Conservation (phyloP, 768 basidiomycete species). For the Cantharellus anzutake region DNA sequence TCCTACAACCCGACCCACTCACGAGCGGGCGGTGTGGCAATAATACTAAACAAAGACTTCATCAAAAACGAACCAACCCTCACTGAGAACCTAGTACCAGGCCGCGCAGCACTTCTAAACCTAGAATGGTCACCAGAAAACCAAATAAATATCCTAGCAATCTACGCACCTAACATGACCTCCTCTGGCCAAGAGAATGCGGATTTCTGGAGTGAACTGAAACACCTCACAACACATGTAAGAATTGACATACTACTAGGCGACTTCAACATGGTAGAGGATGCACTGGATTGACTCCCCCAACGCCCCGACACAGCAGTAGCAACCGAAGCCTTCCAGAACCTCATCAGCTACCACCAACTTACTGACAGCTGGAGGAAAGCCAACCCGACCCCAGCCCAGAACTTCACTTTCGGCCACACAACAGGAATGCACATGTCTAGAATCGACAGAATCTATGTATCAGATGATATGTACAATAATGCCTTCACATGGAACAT, state of each 20-base stretch:
- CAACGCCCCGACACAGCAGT: background rate
- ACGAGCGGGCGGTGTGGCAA: background rate
- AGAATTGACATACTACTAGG: background rate
- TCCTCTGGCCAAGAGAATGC: background rate
- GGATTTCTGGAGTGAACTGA: background rate
- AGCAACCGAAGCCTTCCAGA: background rate
- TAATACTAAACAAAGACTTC: background rate
- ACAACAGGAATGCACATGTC: background rate
- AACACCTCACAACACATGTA: background rate
- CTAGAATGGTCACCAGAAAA: too few relatives aligned
- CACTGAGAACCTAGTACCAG: too few relatives aligned
- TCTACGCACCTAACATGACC: conserved; percentile 1
- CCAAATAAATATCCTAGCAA: too few relatives aligned
- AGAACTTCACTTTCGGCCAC: background rate
- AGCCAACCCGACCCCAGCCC: background rate
- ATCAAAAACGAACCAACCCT: too few relatives aligned
- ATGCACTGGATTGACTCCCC: background rate
- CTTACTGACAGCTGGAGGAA: background rate
- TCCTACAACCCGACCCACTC: background rate
- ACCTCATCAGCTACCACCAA: background rate
- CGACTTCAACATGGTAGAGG: background rate
- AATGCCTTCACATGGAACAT: background rate
- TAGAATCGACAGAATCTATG: background rate
- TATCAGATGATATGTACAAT: background rate
- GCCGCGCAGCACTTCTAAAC: too few relatives aligned